A percentile compares a stretch with the other conserved stretches of the same genome.
phyloP scores from a whole-genome alignment of 129 eudicot genomes.

The Lactuca saligna region DNA sequence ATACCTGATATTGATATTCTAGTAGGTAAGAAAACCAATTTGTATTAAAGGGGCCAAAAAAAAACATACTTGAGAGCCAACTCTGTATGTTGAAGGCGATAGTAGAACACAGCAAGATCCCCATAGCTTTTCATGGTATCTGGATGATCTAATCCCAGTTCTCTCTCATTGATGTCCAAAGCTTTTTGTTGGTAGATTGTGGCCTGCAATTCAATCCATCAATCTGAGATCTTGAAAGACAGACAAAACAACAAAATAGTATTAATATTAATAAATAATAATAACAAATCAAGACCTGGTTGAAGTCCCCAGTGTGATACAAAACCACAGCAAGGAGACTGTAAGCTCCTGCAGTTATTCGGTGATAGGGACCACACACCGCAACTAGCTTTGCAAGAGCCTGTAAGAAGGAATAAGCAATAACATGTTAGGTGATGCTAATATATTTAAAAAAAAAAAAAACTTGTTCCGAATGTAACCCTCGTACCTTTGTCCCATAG shows the following conservation, averaged over 20 bases:
- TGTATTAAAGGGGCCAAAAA: background rate
- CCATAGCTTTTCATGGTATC: constrained; percentile 99
- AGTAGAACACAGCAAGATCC: constrained; percentile 98
- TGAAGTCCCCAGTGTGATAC: constrained; percentile 99
- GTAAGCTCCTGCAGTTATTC: constrained; percentile 99
- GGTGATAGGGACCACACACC: constrained; percentile 98
- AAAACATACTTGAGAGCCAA: constrained; percentile 89
- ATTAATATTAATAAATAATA: background rate
- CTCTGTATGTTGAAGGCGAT: constrained; percentile 98
- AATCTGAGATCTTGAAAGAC: constrained; percentile 10
- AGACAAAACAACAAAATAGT: constrained; percentile 4
- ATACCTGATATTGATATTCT: constrained; percentile 50
- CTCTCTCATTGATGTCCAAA: constrained; percentile 97
- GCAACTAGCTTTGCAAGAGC: constrained; percentile 99
- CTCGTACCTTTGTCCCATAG: constrained; percentile 94
- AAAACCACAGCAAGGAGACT: constrained; percentile 99
- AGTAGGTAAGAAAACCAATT: background rate
- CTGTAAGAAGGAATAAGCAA: constrained; percentile 43
- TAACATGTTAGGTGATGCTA: constrained; percentile 16
- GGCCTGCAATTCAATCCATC: constrained; percentile 54
- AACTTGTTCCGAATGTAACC: background rate
- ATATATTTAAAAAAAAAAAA: background rate
- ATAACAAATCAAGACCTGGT: constrained; percentile 59
- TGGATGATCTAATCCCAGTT: constrained; percentile 98
- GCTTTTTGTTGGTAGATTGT: constrained; percentile 99